These are phyloP conservation scores for Golubevia pallescens DNA, from an alignment of 1,284 basidiomycete genomes.

Conservation along the genomic window DNA sequence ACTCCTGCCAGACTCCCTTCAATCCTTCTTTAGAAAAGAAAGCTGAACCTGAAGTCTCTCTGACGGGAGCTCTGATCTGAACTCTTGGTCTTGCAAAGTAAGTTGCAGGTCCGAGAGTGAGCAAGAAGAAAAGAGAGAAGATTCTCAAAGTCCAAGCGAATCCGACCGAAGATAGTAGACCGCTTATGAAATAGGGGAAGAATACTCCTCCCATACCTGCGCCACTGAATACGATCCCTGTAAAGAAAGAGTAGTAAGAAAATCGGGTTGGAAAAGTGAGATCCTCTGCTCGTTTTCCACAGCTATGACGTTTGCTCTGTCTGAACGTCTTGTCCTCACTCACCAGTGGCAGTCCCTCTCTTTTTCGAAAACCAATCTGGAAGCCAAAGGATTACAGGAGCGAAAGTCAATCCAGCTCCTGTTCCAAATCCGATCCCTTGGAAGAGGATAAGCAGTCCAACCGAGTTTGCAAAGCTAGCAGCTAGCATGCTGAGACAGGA, in stretches of 20 bases:
- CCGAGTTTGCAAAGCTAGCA: slow-evolving; percentile 32
- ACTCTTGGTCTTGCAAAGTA: background rate
- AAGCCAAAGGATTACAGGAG: slow-evolving; percentile 35
- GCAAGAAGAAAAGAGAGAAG: slow-evolving; percentile 19
- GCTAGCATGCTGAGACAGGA: slow-evolving; percentile 27
- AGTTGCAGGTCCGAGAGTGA: slow-evolving; percentile 9
- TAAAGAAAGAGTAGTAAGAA: too few relatives aligned
- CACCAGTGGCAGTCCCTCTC: slow-evolving; percentile 35
- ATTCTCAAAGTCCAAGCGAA: slow-evolving; percentile 42
- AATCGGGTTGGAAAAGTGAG: too few relatives aligned
- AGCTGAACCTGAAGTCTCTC: too few relatives aligned
- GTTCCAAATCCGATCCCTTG: slow-evolving; percentile 39
- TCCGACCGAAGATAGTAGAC: slow-evolving; percentile 23
- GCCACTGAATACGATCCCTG: too few relatives aligned
- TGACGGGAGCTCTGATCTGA: background rate
- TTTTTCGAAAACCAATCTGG: slow-evolving; percentile 39
- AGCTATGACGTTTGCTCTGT: too few relatives aligned
- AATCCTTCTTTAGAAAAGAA: too few relatives aligned
- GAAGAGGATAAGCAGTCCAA: slow-evolving; percentile 27
- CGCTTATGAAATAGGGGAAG: slow-evolving; percentile 36
- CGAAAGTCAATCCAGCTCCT: slow-evolving; percentile 32
- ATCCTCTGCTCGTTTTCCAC: too few relatives aligned
- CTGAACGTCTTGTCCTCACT: too few relatives aligned
- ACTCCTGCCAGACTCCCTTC: too few relatives aligned
- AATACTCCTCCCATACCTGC: slow-evolving; percentile 34